These are phyloP conservation scores for Chalciporus sphaerocephalus DNA, from an alignment of 768 basidiomycete species.

Conservation along the genomic window DNA sequence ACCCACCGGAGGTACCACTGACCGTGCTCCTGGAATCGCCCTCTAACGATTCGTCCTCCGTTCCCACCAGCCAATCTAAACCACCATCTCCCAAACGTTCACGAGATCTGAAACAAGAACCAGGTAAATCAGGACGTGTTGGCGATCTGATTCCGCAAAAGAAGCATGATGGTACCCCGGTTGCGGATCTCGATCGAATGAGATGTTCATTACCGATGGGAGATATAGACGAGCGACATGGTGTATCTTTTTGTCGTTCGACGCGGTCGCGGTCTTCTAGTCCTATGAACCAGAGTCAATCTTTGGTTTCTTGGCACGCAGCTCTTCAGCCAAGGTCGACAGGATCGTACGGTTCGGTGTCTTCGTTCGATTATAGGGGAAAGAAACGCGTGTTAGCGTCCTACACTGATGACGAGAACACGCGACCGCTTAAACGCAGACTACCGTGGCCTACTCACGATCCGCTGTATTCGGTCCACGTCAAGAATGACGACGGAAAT, in stretches of 20 bases:
- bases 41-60: neutral
- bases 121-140: neutral
- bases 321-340: slow-evolving; percentile 11
- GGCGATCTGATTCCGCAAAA: neutral
- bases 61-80: neutral
- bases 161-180: neutral
- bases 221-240: neutral
- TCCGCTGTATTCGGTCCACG: slow-evolving; percentile 31
- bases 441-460: slow-evolving; percentile 48
- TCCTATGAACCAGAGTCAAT: neutral
- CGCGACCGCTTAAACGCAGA: slow-evolving; percentile 33
- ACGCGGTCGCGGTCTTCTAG: neutral
- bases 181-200: neutral
- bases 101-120: neutral
- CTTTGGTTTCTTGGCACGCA: slow-evolving; percentile 25
- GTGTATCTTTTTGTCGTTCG: too few relatives aligned
- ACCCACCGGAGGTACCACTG: neutral
- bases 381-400: slow-evolving; percentile 38
- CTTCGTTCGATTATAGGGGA: slow-evolving; percentile 27
- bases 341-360: slow-evolving; percentile 21
- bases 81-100: neutral
- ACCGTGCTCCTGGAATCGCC: neutral
- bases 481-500: slow-evolving; percentile 48
- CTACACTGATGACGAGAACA: slow-evolving; percentile 21
- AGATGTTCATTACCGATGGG: neutral